These are phyloP conservation scores for Macrolepiota albuminosa DNA, from an alignment of 768 basidiomycete species.

Conservation along the genomic window DNA sequence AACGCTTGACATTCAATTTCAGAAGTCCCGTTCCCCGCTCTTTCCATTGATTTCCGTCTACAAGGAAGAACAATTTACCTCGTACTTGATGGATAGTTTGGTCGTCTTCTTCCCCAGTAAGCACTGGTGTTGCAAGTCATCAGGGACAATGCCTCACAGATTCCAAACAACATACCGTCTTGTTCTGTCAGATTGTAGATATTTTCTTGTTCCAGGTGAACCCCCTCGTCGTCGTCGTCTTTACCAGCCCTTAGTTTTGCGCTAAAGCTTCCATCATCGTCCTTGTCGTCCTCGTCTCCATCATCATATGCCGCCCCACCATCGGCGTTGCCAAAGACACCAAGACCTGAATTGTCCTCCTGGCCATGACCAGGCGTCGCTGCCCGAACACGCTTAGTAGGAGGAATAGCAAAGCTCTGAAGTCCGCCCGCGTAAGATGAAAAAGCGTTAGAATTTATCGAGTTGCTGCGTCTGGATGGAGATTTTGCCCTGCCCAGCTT, in stretches of 20 bases:
- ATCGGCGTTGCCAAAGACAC: conserved; percentile 18
- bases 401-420: conserved; percentile 48
- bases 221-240: conserved; percentile 51
- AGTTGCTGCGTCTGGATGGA: conserved; percentile 42
- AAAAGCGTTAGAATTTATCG: conserved; percentile 49
- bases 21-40: conserved; percentile 72
- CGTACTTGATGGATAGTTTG: conserved; percentile 72
- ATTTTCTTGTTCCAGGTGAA: conserved; percentile 44
- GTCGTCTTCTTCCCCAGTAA: conserved; percentile 82
- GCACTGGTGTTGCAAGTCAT: conserved; percentile 34
- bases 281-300: conserved; percentile 43
- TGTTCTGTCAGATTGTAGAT: conserved; percentile 54
- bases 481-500: conserved; percentile 48
- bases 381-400: conserved; percentile 51
- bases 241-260: conserved; percentile 61
- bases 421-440: conserved; percentile 52
- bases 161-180: conserved; percentile 44
- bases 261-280: conserved; percentile 48
- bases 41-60: conserved; percentile 63
- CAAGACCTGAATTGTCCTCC: conserved; percentile 31
- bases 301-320: conserved; percentile 29
- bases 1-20: conserved; percentile 60
- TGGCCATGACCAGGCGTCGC: conserved; percentile 45
- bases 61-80: conserved; percentile 67
- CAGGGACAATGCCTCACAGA: not conserved